Evolutionary conservation across 169 alveolate species (phyloP), one percentile per base, ranked within the genome.

Genomic region (Ichthyophthirius multifiliis): DNA sequence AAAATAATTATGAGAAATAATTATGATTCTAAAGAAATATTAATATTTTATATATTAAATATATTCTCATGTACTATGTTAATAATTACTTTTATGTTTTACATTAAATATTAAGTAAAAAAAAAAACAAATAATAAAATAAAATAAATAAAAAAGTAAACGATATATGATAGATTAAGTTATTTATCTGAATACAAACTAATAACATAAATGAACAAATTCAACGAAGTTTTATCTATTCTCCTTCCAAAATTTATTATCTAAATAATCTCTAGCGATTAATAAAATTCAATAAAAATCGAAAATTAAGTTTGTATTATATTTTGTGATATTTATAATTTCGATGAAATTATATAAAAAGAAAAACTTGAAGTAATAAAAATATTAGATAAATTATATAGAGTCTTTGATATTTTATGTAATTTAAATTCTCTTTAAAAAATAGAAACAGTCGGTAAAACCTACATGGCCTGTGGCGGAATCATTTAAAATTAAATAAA

Each of bases 381-480:
- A 13, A 45, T 88, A 2, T 65, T 88, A 30, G 91, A 88, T 64
- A 32, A 75, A 30, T 7, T 88, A 23, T 84, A 73, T 41, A 55
- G 78, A 63, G 75, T 44, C 9, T 82, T 84, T 43, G 93, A 88
- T 48, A 62, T 80, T 44, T 46, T 84, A 31, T 88, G 93, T 35
- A 48, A 48, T 16, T 27, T 74, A 43, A 76, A 74, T 71, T 87
- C 84, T 12, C 74, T 88, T 1, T 27, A 87, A 27, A 88, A 88
- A 82, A 88, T 88, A 35, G 93, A 88, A 76, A 88, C 93, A n/a
- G 93, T 88, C 2, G 93, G 93, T 1, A 84, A 88, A 65, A 84
- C 90, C 2, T 88, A 88, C 55, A 88, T 88, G 93, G 93, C 93
- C 39, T 84, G 88, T 43, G 89, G 86, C 5, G 93, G 93, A 4